Conservation (phyloP, 495 filamentous ascomycete genomes). For the Lasiosphaeria hispida region DNA sequence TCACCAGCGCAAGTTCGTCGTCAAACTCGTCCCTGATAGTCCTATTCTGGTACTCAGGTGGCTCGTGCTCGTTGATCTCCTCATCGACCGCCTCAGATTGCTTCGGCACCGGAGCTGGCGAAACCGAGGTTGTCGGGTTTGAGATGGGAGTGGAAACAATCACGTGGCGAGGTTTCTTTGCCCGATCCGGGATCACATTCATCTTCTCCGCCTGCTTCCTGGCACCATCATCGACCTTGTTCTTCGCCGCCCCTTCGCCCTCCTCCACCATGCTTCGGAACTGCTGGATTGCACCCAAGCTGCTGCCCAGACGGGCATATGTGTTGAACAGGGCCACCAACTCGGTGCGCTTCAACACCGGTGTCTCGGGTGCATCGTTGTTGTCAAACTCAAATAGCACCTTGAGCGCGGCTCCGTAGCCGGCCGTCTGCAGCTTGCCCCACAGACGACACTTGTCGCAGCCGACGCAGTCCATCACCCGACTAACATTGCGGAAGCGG, state of each 20-base stretch:
- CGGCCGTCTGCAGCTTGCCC: constrained; percentile 96
- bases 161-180: constrained; percentile 45
- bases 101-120: background rate
- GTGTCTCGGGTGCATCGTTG: constrained; percentile 65
- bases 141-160: constrained; percentile 30
- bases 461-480: constrained; percentile 97
- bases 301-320: constrained; percentile 77
- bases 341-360: constrained; percentile 80
- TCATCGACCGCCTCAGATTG: constrained; percentile 19
- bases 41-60: constrained; percentile 22
- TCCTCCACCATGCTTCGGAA: constrained; percentile 71
- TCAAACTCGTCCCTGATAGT: constrained; percentile 58
- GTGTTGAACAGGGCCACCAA: constrained; percentile 94
- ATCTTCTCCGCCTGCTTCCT: constrained; percentile 21
- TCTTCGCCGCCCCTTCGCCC: constrained; percentile 40
- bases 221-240: constrained; percentile 36
- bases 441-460: constrained; percentile 98
- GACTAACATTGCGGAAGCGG: constrained; percentile 91
- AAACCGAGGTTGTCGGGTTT: background rate
- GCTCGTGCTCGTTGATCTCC: constrained; percentile 39
- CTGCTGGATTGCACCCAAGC: constrained; percentile 66
- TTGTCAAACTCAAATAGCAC: constrained; percentile 93
- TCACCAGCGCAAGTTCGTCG: constrained; percentile 61
- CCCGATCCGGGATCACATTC: constrained; percentile 36
- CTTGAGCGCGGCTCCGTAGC: constrained; percentile 93